Evolutionary conservation across 768 basidiomycete genomes (phyloP).

Genomic region (Phylloporus sp.): DNA sequence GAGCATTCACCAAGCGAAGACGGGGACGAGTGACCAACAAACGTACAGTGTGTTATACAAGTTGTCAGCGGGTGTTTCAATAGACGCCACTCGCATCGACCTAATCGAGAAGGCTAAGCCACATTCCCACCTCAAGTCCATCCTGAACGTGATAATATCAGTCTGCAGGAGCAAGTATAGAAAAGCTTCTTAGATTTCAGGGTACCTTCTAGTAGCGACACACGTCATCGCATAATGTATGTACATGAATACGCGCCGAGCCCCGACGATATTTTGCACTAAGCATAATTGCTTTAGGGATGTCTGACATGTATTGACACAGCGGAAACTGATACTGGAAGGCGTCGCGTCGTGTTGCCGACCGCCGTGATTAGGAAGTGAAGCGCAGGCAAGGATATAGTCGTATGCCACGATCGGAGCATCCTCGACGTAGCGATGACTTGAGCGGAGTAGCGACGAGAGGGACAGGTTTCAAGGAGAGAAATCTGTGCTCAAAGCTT

Average conservation of each 20-base stretch:
- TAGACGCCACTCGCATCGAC: constrained; percentile 59
- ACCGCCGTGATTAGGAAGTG: constrained; percentile 78
- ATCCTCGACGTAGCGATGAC: constrained; percentile 80
- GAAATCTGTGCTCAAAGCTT: constrained; percentile 32
- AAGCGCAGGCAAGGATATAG: constrained; percentile 60
- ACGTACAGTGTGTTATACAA: constrained; percentile 32
- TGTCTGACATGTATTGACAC: constrained; percentile 86
- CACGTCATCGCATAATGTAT: constrained; percentile 86
- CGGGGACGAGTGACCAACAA: background rate
- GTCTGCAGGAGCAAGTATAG: constrained; percentile 45
- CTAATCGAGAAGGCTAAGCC: constrained; percentile 74
- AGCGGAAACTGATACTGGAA: constrained; percentile 80
- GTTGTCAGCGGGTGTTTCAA: constrained; percentile 26
- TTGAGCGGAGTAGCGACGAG: constrained; percentile 82
- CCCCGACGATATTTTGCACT: constrained; percentile 77
- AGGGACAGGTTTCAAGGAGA: constrained; percentile 16
- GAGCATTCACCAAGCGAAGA: constrained; percentile 1
- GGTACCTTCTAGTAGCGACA: constrained; percentile 72
- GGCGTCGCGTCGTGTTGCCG: constrained; percentile 71
- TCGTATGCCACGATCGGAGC: constrained; percentile 81
- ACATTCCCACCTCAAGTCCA: constrained; percentile 95
- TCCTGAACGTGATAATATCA: constrained; percentile 45
- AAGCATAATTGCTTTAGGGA: constrained; percentile 77
- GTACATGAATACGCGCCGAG: constrained; percentile 81
- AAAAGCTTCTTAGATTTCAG: constrained; percentile 61